Evolutionary conservation across 768 basidiomycete species (phyloP).

Genomic region (Cystofilobasidium bisporidii): DNA sequence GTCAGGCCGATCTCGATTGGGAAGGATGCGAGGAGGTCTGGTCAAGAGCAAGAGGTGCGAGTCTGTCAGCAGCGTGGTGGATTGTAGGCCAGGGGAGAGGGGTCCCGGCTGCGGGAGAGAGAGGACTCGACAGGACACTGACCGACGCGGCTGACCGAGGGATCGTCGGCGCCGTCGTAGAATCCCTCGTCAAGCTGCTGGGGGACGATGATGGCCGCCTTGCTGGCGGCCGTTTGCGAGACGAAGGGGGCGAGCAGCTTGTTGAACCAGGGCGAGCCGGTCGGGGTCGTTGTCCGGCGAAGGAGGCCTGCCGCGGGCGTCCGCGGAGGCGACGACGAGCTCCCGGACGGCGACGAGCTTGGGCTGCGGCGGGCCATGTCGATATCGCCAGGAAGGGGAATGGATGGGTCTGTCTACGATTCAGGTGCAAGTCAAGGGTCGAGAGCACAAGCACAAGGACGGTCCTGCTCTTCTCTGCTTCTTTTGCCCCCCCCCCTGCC

Average conservation of each 20-base stretch:
- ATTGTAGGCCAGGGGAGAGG: neutral
- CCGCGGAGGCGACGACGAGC: too few species aligned
- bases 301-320: too few species aligned
- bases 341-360: too few species aligned
- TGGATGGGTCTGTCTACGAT: too few species aligned
- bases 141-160: neutral
- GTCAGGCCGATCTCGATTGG: constrained; percentile 3
- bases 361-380: too few species aligned
- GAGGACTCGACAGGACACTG: neutral
- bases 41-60: neutral
- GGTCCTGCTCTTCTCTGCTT: too few species aligned
- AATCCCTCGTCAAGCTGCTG: neutral
- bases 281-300: neutral
- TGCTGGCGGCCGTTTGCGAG: neutral
- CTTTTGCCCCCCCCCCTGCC: too few species aligned
- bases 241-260: neutral
- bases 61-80: neutral
- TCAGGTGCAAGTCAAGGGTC: too few species aligned
- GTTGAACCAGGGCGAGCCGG: neutral
- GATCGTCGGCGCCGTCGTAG: neutral
- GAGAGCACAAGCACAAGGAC: too few species aligned
- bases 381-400: too few species aligned
- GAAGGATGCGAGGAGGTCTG: neutral
- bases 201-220: neutral
- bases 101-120: neutral